These are phyloP conservation scores for Cyclotella atomus DNA, from an alignment of 108 stramenopile species.

Conservation along the genomic window DNA sequence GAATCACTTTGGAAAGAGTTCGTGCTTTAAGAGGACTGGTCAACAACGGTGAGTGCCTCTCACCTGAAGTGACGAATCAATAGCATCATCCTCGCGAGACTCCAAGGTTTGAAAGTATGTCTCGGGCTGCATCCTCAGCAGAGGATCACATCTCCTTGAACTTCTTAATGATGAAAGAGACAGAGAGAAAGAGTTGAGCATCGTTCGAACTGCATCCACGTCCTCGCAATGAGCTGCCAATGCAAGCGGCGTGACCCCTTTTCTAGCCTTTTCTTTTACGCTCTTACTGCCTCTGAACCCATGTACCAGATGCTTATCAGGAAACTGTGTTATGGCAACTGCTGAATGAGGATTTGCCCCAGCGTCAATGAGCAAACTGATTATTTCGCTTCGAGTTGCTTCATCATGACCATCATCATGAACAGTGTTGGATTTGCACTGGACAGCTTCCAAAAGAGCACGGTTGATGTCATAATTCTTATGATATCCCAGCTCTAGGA, in stretches of 20 bases:
- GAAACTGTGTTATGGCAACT: background rate
- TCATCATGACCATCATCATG: background rate
- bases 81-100: conserved; percentile 18
- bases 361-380: conserved; percentile 20
- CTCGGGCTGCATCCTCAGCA: conserved; percentile 37
- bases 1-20: background rate
- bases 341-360: conserved; percentile 32
- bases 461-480: conserved; percentile 22
- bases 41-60: no score
- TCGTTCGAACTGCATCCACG: conserved; percentile 16
- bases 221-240: conserved; percentile 26
- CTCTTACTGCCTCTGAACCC: background rate
- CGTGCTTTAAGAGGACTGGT: no score
- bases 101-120: conserved; percentile 27
- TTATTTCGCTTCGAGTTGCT: conserved; percentile 24
- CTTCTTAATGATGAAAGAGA: conserved; percentile 3
- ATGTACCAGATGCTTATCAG: background rate
- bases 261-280: no score
- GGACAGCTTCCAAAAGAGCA: conserved; percentile 36
- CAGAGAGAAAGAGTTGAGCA: conserved; percentile 30
- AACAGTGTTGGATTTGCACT: background rate
- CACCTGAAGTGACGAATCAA: conserved; percentile 33
- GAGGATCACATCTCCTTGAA: conserved; percentile 61
- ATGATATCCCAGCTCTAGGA: background rate
- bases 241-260: conserved; percentile 22